These are phyloP conservation scores for Microbotryum intermedium DNA, from an alignment of 1,284 basidiomycete genomes.

Conservation along the genomic window DNA sequence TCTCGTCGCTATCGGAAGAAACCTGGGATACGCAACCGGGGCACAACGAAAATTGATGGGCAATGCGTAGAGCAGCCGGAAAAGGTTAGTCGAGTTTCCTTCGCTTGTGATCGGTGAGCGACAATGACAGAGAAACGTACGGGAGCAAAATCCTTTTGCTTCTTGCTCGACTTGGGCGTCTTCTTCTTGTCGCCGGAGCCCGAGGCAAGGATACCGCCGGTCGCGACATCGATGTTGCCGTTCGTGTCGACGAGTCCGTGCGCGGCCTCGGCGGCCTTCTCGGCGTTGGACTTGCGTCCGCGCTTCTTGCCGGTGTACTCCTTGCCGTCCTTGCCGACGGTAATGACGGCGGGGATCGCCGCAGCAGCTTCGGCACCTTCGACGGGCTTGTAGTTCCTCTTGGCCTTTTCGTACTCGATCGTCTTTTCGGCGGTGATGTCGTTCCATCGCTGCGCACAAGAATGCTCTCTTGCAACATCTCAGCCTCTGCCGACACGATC, in stretches of 20 bases:
- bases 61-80: background rate
- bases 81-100: background rate
- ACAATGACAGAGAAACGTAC: background rate
- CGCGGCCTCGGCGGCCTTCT: slow-evolving; percentile 12
- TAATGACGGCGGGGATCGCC: background rate
- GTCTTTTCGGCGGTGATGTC: slow-evolving; percentile 21
- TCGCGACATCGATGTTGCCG: slow-evolving; percentile 2
- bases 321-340: slow-evolving; percentile 9
- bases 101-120: background rate
- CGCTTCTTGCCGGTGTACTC: slow-evolving; percentile 30
- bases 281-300: slow-evolving; percentile 26
- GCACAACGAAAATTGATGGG: background rate
- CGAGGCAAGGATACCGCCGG: slow-evolving; percentile 16
- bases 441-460: slow-evolving; percentile 13
- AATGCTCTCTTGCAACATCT: background rate
- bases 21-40: background rate
- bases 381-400: slow-evolving; percentile 18
- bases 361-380: background rate
- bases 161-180: background rate
- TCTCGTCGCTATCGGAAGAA: background rate
- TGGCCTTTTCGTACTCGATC: slow-evolving; percentile 9
- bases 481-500: background rate
- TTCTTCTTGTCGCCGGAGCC: slow-evolving; percentile 19
- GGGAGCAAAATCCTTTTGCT: background rate
- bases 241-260: background rate